phyloP scores from a whole-genome alignment of 2,329 filamentous ascomycete species.

The Cercospora citrullina region DNA sequence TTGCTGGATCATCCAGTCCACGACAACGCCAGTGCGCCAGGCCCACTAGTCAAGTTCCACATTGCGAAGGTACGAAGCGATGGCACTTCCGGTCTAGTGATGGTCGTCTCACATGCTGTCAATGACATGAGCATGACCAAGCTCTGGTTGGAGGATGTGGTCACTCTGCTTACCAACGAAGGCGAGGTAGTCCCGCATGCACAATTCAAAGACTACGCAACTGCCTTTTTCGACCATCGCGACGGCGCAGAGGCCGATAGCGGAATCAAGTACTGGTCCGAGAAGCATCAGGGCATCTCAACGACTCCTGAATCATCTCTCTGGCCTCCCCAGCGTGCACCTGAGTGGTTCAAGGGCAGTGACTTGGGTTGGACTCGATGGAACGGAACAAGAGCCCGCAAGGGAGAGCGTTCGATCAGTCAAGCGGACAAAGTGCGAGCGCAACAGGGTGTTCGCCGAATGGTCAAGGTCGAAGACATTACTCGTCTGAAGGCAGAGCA shows the following conservation, averaged over 20 bases:
- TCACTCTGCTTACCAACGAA: slow-evolving; percentile 32
- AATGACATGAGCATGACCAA: slow-evolving; percentile 40
- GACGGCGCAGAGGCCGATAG: slow-evolving; percentile 34
- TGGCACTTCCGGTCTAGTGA: slow-evolving; percentile 34
- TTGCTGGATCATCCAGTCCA: slow-evolving; percentile 33
- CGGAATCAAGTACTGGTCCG: slow-evolving; percentile 35
- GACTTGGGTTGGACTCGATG: slow-evolving; percentile 34
- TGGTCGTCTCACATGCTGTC: slow-evolving; percentile 36
- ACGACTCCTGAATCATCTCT: slow-evolving; percentile 30
- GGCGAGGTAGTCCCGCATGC: slow-evolving; percentile 33
- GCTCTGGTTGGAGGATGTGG: slow-evolving; percentile 38
- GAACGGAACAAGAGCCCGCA: slow-evolving; percentile 32
- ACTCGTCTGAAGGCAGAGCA: slow-evolving; percentile 36
- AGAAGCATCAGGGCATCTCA: slow-evolving; percentile 35
- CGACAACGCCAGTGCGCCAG: slow-evolving; percentile 34
- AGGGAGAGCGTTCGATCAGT: slow-evolving; percentile 29
- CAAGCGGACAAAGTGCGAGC: slow-evolving; percentile 31
- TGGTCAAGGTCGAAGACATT: slow-evolving; percentile 33
- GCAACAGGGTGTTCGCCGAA: slow-evolving; percentile 34
- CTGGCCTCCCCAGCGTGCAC: slow-evolving; percentile 36
- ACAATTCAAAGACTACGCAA: slow-evolving; percentile 37
- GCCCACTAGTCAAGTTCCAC: slow-evolving; percentile 35
- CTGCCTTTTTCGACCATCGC: slow-evolving; percentile 36
- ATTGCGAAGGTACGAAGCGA: slow-evolving; percentile 33
- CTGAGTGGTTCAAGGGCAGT: slow-evolving; percentile 39